Evolutionary conservation across 371 early-diverging fungal genomes (phyloP).

Genomic region (Mortierella sp.): DNA sequence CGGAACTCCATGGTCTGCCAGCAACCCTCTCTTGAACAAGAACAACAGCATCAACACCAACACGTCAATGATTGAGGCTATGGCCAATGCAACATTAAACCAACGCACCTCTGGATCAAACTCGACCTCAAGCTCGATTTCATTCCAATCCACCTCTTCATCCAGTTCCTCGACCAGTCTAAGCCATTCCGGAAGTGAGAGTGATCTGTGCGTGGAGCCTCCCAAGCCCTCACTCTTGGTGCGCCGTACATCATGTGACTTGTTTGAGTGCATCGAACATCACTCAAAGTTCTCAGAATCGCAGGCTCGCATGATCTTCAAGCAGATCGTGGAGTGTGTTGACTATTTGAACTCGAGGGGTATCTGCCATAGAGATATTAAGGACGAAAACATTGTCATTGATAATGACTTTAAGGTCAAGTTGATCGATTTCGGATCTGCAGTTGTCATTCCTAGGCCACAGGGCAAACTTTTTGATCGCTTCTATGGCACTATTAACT

Average conservation of each 20-base stretch:
- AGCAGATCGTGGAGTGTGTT: slow-evolving; percentile 79
- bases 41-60: slow-evolving; percentile 7
- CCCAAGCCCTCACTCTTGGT: slow-evolving; percentile 58
- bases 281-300: slow-evolving; percentile 75
- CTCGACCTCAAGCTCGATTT: slow-evolving; percentile 29
- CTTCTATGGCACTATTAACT: slow-evolving; percentile 75
- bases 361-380: slow-evolving; percentile 74
- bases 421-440: slow-evolving; percentile 88
- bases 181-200: slow-evolving; percentile 24
- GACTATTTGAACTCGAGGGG: slow-evolving; percentile 69
- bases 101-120: slow-evolving; percentile 29
- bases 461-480: slow-evolving; percentile 65
- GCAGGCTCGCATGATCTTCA: slow-evolving; percentile 70
- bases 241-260: slow-evolving; percentile 73
- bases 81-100: slow-evolving; percentile 48
- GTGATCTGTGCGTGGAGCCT: slow-evolving; percentile 22
- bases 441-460: slow-evolving; percentile 67
- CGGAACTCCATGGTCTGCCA: slow-evolving; percentile 76
- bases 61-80: slow-evolving; percentile 33
- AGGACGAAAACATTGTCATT: slow-evolving; percentile 86
- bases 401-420: slow-evolving; percentile 79
- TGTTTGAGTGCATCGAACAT: slow-evolving; percentile 87
- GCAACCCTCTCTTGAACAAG: slow-evolving; percentile 50
- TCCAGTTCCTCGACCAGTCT: slow-evolving; percentile 32
- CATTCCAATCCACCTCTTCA: slow-evolving; percentile 23